A percentile compares a stretch with the other conserved stretches of the same genome.
These are phyloP conservation scores for Penicillium sp. DNA, from an alignment of 2,329 filamentous ascomycete genomes.

Conservation along the genomic window DNA sequence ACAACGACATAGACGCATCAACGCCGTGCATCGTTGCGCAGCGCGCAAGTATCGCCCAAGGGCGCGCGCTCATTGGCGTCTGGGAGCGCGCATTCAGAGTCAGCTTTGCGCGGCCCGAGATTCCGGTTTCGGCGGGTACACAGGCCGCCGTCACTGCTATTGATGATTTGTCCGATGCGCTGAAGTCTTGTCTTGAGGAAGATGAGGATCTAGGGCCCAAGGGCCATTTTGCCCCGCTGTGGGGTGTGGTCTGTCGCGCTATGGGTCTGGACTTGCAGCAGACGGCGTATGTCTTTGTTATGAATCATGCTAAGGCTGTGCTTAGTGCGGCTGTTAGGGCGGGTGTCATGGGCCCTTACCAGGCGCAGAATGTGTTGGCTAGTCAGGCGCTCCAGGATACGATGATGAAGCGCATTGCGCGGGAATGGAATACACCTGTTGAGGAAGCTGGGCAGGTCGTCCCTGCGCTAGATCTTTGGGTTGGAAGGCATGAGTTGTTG, in stretches of 20 bases:
- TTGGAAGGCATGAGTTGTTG: conserved; percentile 62
- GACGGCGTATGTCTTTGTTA: conserved; percentile 59
- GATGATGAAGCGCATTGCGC: conserved; percentile 49
- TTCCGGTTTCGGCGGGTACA: conserved; percentile 9
- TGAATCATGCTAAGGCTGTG: conserved; percentile 63
- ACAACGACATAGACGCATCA: conserved; percentile 63
- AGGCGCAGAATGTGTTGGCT: conserved; percentile 59
- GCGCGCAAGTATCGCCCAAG: conserved; percentile 60
- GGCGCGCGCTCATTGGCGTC: conserved; percentile 56
- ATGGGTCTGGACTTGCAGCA: conserved; percentile 53
- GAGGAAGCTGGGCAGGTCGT: conserved; percentile 60
- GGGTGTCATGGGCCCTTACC: conserved; percentile 64
- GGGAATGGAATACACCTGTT: conserved; percentile 48
- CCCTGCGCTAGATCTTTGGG: conserved; percentile 63
- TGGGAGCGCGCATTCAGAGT: conserved; percentile 57
- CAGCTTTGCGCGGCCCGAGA: conserved; percentile 26
- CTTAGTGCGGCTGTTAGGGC: conserved; percentile 62
- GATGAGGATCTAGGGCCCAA: conserved; percentile 37
- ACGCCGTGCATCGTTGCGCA: conserved; percentile 62
- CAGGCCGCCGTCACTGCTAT: conserved; percentile 30
- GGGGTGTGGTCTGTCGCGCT: conserved; percentile 55
- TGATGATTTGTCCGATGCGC: conserved; percentile 37
- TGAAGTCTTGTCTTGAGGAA: conserved; percentile 33
- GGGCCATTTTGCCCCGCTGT: conserved; percentile 61
- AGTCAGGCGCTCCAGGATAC: conserved; percentile 51